Evolutionary conservation across 225 moss, liverwort and hornwort genomes (phyloP), one percentile per base, ranked within the genome.

Genomic region (Sphagnum tenellum): DNA sequence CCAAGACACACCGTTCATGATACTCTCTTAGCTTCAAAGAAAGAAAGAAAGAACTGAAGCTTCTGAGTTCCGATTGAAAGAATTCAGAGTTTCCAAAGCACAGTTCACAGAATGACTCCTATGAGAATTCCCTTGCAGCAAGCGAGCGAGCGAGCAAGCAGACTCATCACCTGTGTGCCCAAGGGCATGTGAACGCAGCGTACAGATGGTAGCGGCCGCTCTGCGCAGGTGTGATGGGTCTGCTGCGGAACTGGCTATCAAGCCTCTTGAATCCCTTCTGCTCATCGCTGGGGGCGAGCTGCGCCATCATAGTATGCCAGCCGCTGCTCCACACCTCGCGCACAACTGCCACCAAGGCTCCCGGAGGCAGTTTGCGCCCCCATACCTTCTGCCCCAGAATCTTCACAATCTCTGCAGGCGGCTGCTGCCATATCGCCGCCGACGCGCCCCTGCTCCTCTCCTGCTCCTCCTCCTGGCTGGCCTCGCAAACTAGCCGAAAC

Each of bases 261-360:
- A 89, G 86, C 4, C 98, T 78, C 54, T 55, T 79, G 60, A 85
- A 98, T 0, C 81, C 92, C 14, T 82, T 83, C 45, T 56, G 73
- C 0, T 83, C 82, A 2, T 78, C 72, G 47, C 80, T 84, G 44
- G 98, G 98, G 51, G 98, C 98, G 7, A 93, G 82, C 82, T 93
- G 93, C 68, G 88, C 93, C 98, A 98, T 98, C 90, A 98, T 92
- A 7, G 90, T 77, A 11, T 80, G 87, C 98, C 98, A 98, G 45
- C 90, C 90, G 3, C 76, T 73, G 3, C 80, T 89, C 98, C 98
- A 98, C 29, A 93, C 76, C 73, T 92, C 90, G 72, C 87, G 82
- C 51, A 87, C 98, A 45, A 93, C 83, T 5, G 75, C 77, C 57
- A 98, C 98, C 52, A 98, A 65, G 29, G 79, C 87, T 5, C 87